A percentile compares a stretch with the other conserved stretches of the same genome.
Conservation (phyloP, 78 protist genomes). For the Polysphondylium violaceum region DNA sequence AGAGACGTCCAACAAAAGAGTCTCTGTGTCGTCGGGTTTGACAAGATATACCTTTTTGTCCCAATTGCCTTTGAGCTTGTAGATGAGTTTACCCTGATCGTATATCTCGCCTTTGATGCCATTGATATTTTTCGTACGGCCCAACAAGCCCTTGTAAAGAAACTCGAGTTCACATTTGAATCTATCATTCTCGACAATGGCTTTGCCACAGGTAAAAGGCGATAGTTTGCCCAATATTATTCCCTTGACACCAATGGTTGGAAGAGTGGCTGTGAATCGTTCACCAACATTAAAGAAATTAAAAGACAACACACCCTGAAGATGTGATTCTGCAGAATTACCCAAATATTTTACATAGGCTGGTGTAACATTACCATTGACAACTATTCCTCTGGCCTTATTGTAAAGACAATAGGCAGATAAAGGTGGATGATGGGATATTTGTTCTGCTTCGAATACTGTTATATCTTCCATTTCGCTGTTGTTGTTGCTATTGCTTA, state of each 20-base stretch:
- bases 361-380: conserved; percentile 57
- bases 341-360: conserved; percentile 68
- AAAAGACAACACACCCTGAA: conserved; percentile 23
- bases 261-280: conserved; percentile 11
- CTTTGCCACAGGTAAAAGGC: neutral
- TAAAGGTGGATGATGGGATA: conserved; percentile 76
- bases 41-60: conserved; percentile 16
- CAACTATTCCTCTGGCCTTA: conserved; percentile 35
- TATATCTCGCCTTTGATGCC: conserved; percentile 45
- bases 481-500: conserved; percentile 2
- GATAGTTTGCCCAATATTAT: conserved; percentile 37
- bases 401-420: conserved; percentile 66
- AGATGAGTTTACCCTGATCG: neutral
- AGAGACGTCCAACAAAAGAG: neutral
- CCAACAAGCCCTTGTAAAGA: conserved; percentile 18
- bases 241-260: conserved; percentile 55
- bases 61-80: conserved; percentile 59
- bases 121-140: conserved; percentile 25
- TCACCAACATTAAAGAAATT: conserved; percentile 28
- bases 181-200: neutral
- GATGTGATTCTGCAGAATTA: conserved; percentile 54
- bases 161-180: conserved; percentile 14
- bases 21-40: neutral
- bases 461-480: neutral
- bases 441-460: conserved; percentile 43